Evolutionary conservation across 116 monocot species (phyloP), one percentile per base, ranked within the genome.

Genomic region (Iris pallida): DNA sequence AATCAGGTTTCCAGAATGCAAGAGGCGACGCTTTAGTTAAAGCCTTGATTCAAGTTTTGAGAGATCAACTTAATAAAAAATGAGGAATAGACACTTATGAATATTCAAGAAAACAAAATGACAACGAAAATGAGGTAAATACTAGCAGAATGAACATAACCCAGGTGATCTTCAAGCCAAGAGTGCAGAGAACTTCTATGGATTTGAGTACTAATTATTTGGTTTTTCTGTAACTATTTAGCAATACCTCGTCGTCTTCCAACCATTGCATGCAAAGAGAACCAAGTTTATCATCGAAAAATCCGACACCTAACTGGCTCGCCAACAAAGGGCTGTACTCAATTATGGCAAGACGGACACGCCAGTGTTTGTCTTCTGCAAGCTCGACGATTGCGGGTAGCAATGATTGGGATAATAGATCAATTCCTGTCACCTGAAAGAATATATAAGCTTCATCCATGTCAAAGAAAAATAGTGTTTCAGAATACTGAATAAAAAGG

Each of bases 201-300:
- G 0, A 30, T 3, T 30, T 3, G 3, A 30, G 30, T 30, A 61
- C 4, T 11, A 55, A 55, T 61, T 13, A 43, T 14, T 43, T 7
- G 42, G 30, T 8, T 58, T 58, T 58, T 58, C 12, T 58, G 20
- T 6, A 43, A 30, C 13, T 41, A 59, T 53, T 54, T 57, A 16
- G 15, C 4, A 11, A 42, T 73, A 96, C 96, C 96, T 96, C 89
- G 69, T 96, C 89, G 69, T 96, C 96, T 85, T 96, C 96, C 61
- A 96, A 71, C 96, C 96, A 96, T 73, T 96, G 96, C 89, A 96
- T 92, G 83, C 96, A 96, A 40, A 96, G 89, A 41, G 89, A 54
- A 60, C 96, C 92, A 60, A 96, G 89, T 68, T 94, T 90, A 58
- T 94, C 90, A 85, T 94, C 90, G 57, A 94, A 94, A 76, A 94